A percentile compares a stretch with the other conserved stretches of the same genome.
Conservation (phyloP, 495 filamentous ascomycete genomes). For the Gamarada debralockiae region DNA sequence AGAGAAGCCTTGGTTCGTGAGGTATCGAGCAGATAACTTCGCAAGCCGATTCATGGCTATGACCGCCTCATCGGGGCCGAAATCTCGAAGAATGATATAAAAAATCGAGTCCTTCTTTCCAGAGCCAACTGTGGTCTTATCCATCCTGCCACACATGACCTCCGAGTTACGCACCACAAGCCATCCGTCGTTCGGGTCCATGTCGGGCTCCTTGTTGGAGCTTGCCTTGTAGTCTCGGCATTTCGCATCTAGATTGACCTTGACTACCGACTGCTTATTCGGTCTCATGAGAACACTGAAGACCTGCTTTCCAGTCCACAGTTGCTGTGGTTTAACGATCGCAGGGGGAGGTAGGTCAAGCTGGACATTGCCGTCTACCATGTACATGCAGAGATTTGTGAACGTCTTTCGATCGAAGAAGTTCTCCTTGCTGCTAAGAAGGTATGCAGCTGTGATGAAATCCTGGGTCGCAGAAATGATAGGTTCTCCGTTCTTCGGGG, state of each 20-base stretch:
- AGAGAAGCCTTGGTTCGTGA: slow-evolving; percentile 90
- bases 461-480: slow-evolving; percentile 98
- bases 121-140: slow-evolving; percentile 90
- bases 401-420: slow-evolving; percentile 88
- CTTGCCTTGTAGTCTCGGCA: slow-evolving; percentile 74
- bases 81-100: slow-evolving; percentile 93
- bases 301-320: slow-evolving; percentile 98
- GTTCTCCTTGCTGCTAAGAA: slow-evolving; percentile 87
- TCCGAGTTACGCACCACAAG: slow-evolving; percentile 93
- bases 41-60: slow-evolving; percentile 92
- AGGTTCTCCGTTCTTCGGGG: slow-evolving; percentile 95
- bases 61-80: slow-evolving; percentile 82
- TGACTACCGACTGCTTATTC: slow-evolving; percentile 71
- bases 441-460: slow-evolving; percentile 93
- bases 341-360: slow-evolving; percentile 85
- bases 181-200: slow-evolving; percentile 81
- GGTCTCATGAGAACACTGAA: slow-evolving; percentile 95
- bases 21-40: slow-evolving; percentile 82
- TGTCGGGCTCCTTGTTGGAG: slow-evolving; percentile 56
- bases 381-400: slow-evolving; percentile 84
- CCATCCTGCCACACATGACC: slow-evolving; percentile 97
- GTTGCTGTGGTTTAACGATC: slow-evolving; percentile 75
- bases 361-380: slow-evolving; percentile 77
- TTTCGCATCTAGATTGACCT: slow-evolving; percentile 90
- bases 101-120: slow-evolving; percentile 98